Evolutionary conservation across 2,329 filamentous ascomycete species (phyloP).

Genomic region (Colletotrichum musicola): DNA sequence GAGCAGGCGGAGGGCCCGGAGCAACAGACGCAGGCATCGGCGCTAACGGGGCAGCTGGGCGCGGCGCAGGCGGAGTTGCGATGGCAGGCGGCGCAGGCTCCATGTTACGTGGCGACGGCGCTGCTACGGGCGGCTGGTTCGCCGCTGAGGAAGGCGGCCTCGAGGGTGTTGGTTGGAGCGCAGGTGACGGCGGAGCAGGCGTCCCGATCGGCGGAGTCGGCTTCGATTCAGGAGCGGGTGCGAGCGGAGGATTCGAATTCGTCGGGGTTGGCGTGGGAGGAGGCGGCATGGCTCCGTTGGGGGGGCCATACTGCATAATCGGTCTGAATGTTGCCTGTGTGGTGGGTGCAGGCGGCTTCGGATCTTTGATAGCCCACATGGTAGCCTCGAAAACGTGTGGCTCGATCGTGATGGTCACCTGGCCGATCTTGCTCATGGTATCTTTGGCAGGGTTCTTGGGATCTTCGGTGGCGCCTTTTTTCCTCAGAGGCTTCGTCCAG

Average conservation of each 20-base stretch:
- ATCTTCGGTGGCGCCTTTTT: slow-evolving; percentile 74
- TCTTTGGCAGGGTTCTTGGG: slow-evolving; percentile 77
- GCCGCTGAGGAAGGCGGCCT: slow-evolving; percentile 22
- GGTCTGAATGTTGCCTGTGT: slow-evolving; percentile 58
- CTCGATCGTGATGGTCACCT: slow-evolving; percentile 80
- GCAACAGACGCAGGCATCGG: slow-evolving; percentile 40
- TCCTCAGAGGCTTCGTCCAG: slow-evolving; percentile 80
- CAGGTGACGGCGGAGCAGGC: slow-evolving; percentile 28
- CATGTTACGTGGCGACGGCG: slow-evolving; percentile 3
- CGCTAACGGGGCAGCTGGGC: slow-evolving; percentile 16
- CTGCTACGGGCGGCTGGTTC: slow-evolving; percentile 6
- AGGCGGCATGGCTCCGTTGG: slow-evolving; percentile 72
- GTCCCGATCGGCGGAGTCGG: slow-evolving; percentile 34
- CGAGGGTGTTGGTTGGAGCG: slow-evolving; percentile 15
- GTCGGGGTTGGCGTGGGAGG: slow-evolving; percentile 44
- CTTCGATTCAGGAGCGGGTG: slow-evolving; percentile 41
- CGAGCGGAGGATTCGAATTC: slow-evolving; percentile 27
- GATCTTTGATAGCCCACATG: slow-evolving; percentile 78
- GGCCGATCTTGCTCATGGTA: slow-evolving; percentile 79
- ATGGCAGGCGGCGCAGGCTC: slow-evolving; percentile 13
- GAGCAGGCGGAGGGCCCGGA: slow-evolving; percentile 25
- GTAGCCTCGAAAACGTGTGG: slow-evolving; percentile 84
- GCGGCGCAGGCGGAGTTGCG: slow-evolving; percentile 24
- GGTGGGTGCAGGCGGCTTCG: slow-evolving; percentile 56
- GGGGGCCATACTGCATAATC: slow-evolving; percentile 75